Percentiles rank a stretch among this genome's conserved stretches.
These are phyloP conservation scores for Annona squamosa DNA, from an alignment of 164 flowering plant genomes.

Conservation along the genomic window DNA sequence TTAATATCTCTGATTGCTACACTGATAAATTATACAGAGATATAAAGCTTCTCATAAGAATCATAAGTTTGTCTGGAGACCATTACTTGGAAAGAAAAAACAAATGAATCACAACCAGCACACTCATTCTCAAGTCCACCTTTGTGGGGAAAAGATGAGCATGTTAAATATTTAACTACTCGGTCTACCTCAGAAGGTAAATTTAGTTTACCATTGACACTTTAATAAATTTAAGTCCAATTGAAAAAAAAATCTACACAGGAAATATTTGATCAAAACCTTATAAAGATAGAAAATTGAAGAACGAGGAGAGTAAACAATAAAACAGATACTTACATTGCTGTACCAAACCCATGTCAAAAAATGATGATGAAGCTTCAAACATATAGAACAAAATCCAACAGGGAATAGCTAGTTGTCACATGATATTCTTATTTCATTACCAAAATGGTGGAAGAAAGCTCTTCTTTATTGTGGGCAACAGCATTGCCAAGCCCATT, in stretches of 20 bases:
- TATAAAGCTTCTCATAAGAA: background rate
- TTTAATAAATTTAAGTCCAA: background rate
- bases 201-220: no score
- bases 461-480: conserved; percentile 59
- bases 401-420: background rate
- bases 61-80: background rate
- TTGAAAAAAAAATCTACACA: background rate
- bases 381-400: background rate
- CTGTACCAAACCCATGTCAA: background rate
- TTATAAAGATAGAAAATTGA: background rate
- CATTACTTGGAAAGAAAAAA: background rate
- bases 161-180: no score
- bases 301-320: background rate
- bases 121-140: background rate
- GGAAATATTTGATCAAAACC: no score
- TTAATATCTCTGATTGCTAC: background rate
- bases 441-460: conserved; percentile 74
- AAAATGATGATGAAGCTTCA: background rate
- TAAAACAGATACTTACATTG: background rate
- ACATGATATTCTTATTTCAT: background rate
- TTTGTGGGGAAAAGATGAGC: background rate
- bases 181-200: no score
- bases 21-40: no score
- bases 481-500: conserved; percentile 99
- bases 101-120: background rate